Evolutionary conservation across 75 land plant species (phyloP), one percentile per base, ranked within the genome.

Genomic region (Isoetes taiwanensis): DNA sequence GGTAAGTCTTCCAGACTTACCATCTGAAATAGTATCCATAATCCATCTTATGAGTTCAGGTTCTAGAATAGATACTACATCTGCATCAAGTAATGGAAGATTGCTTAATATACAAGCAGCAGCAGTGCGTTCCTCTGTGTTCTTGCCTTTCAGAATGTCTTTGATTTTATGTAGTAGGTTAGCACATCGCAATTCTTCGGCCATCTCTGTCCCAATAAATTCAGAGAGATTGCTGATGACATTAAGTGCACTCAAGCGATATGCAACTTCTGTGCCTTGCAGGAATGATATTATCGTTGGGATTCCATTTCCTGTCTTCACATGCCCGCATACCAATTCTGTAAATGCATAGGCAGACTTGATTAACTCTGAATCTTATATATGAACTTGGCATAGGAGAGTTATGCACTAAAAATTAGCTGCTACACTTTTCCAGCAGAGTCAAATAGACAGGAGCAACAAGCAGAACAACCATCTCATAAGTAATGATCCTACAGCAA

Each of bases 61-160:
- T 34, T 65, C 84, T 0, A 80, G 46, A 28, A 67, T 37, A 14
- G 34, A 23, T 24, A 67, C 63, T 38, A 67, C 78, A 50, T 78
- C 81, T 20, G 61, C 63, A 21, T 75, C 72, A 14, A 69, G 53
- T 20, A 79, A 43, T 3, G 73, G 67, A 32, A 73, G 43, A 34
- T 76, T 65, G 24, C 75, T 76, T 30, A 80, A 67, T 43, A 77
- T 65, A 35, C 42, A 61, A 9, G 80, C 80, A 19, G 75, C 78
- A n/a, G 72, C 70, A 21, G 64, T 52, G 42, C 65, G 68, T 52
- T 73, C 80, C 30, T 43, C 61, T 29, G 34, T 38, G 20, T 64
- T 66, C 27, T 64, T 19, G 26, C 35, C 63, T 20, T 67, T 16
- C 28, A 77, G 37, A 17, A 64, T 65, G 35, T 76, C 76, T 62